Base-by-base conservation (phyloP, 257 asterid species). In the Nicotiana sylvestris region DNA sequence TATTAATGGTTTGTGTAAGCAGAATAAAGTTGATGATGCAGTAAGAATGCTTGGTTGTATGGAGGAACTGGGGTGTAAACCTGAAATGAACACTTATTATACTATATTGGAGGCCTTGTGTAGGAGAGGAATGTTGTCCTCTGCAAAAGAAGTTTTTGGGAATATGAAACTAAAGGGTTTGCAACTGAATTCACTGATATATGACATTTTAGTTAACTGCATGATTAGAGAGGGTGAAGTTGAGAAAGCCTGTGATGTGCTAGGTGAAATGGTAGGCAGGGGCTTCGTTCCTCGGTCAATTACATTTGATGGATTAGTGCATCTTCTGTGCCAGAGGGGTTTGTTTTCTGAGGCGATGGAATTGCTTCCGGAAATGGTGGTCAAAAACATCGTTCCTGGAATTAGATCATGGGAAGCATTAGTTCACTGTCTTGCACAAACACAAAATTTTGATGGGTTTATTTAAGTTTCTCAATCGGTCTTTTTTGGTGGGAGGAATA, bases 21-120 rank as follows among this genome's bases (percentile, higher is more conserved):
- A 89, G 81, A 85, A 85, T 66, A 90, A 91, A 87, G 83, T 86
- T 46, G 92, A 87, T 1, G 92, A 92, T 66, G 97, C 89, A n/a
- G 81, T 90, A 13, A 80, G 81, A 39, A 81, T 95, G 88, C 57
- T 92, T 60, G 81, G 61, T 35, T 89, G 87, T 1, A 93, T 93
- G 95, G 91, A 87, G 85, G 91, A 87, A n/a, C 74, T 95, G 84
- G 96, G 94, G 1, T 92, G 96, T 56, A 53, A 78, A 15, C 96
- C 98, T 16, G 87, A 91, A 62, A 86, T 66, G 82, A 82, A 80
- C 57, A 92, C 93, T 15, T 92, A 90, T n/a, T 46, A 49, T 51
- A 81, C 82, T 0, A 67, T 91, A 77, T 65, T 90, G 68, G 80
- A 79, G 6, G 88, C 88, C 0, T 81, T 92, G 81, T 82, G 86